Percentiles rank a stretch among this genome's conserved stretches.
Conservation (phyloP, 2,329 filamentous ascomycete genomes). For the Botrytis tulipae region DNA sequence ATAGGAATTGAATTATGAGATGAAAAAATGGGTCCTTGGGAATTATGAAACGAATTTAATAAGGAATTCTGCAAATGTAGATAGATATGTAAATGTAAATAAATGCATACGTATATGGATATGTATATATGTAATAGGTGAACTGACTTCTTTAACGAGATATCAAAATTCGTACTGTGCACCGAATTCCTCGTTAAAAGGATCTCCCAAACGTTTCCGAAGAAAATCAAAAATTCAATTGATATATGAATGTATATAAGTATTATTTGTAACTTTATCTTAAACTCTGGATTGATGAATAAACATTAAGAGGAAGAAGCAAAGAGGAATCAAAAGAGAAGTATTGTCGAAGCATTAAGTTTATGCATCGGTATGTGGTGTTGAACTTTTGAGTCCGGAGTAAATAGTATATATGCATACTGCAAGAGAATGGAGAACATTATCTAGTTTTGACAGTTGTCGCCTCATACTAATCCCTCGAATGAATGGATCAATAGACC, state of each 20-base stretch:
- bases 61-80: not conserved
- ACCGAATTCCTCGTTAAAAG: not conserved
- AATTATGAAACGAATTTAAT: not conserved
- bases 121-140: not conserved
- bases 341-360: not conserved
- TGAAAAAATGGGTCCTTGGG: constrained; percentile 1
- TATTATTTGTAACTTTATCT: not conserved
- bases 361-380: constrained; percentile 7
- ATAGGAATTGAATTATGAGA: constrained; percentile 2
- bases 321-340: not conserved
- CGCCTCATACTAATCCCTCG: constrained; percentile 15
- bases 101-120: not conserved
- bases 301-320: not conserved
- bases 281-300: not conserved
- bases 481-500: constrained; percentile 1
- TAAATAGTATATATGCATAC: constrained; percentile 12
- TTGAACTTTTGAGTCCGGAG: not conserved
- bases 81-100: not conserved
- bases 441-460: constrained; percentile 18
- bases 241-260: not conserved
- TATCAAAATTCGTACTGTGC: not conserved
- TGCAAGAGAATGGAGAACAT: constrained; percentile 1
- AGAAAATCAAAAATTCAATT: not conserved
- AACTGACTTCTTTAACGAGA: not conserved
- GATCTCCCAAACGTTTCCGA: not conserved